A percentile compares a stretch with the other conserved stretches of the same genome.
Conservation (phyloP, 2,329 filamentous ascomycete genomes). For the Cladophialophora yegresii region DNA sequence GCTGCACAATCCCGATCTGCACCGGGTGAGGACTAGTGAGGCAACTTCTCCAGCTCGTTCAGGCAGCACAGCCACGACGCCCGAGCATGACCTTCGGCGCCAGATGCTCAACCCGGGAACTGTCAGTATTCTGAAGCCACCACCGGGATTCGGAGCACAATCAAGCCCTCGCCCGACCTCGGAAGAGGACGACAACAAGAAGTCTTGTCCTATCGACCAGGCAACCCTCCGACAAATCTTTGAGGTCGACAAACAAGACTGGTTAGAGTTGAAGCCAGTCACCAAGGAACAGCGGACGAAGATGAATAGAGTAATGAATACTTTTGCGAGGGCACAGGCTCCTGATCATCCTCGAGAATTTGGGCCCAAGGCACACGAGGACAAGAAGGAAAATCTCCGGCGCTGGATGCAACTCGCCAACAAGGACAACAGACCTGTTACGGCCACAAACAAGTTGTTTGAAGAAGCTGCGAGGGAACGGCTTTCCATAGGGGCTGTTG, state of each 20-base stretch:
- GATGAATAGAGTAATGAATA: constrained; percentile 28
- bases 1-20: constrained; percentile 32
- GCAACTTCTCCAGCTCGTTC: constrained; percentile 4
- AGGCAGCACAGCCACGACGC: constrained; percentile 3
- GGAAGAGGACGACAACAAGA: background rate
- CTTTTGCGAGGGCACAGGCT: constrained; percentile 13
- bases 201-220: constrained; percentile 5
- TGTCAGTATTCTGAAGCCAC: constrained; percentile 11
- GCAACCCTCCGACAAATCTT: constrained; percentile 27
- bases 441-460: constrained; percentile 14
- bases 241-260: constrained; percentile 25
- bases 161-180: background rate
- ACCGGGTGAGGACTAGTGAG: constrained; percentile 21
- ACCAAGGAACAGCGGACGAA: constrained; percentile 22
- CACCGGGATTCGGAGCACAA: constrained; percentile 21
- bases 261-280: constrained; percentile 29
- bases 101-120: constrained; percentile 1
- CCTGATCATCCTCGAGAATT: constrained; percentile 12
- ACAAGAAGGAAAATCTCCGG: constrained; percentile 12
- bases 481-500: constrained; percentile 5
- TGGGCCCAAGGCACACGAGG: background rate
- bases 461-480: constrained; percentile 25
- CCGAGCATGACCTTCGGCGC: constrained; percentile 2
- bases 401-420: constrained; percentile 10
- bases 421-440: constrained; percentile 7